Conservation (phyloP, 225 moss, liverwort and hornwort genomes). For the Neckera pumila region DNA sequence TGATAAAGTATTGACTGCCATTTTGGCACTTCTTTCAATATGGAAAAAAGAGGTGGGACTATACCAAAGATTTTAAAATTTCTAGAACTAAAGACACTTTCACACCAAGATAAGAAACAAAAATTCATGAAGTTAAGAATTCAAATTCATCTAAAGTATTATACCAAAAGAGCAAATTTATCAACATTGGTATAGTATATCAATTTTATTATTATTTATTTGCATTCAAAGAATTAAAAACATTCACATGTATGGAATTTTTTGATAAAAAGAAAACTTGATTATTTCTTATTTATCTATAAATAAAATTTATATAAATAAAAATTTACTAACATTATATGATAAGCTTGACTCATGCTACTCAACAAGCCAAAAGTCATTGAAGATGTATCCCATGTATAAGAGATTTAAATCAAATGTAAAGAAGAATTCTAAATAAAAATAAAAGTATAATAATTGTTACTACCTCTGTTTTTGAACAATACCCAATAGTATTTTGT, state of each 20-base stretch:
- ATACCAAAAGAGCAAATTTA: accelerated
- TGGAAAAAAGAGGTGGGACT: accelerated
- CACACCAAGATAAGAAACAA: accelerated
- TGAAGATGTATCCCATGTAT: background rate
- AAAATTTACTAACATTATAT: no score
- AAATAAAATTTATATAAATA: background rate
- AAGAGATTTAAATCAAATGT: background rate
- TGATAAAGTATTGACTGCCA: accelerated
- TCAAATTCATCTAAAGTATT: background rate
- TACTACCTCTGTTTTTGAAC: no score
- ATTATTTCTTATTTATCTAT: background rate
- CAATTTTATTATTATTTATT: background rate
- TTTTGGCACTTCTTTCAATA: accelerated
- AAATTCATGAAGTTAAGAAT: background rate
- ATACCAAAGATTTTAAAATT: background rate
- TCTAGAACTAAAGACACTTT: accelerated
- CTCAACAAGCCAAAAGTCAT: background rate
- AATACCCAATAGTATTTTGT: no score
- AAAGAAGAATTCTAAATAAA: background rate
- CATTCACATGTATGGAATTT: background rate
- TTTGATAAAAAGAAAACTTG: accelerated
- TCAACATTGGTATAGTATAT: background rate
- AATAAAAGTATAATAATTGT: background rate
- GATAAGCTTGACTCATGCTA: accelerated
- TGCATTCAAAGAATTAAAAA: background rate